A percentile compares a stretch with the other conserved stretches of the same genome.
These are phyloP conservation scores for Penicillium sp. DNA, from an alignment of 2,329 filamentous ascomycete species.

Conservation along the genomic window DNA sequence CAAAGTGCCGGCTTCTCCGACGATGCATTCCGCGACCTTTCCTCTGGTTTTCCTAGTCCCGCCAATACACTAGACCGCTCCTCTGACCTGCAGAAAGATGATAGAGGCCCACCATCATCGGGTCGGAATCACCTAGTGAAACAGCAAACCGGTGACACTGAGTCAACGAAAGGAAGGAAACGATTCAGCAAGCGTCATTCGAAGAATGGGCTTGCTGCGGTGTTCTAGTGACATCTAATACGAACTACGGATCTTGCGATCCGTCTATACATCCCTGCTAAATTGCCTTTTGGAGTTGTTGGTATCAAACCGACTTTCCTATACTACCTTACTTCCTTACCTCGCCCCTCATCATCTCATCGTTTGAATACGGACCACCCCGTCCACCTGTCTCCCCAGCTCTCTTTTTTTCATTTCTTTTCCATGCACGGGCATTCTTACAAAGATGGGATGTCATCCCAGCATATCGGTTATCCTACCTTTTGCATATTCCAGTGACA, in stretches of 20 bases:
- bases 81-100: constrained; percentile 41
- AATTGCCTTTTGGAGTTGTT: not conserved
- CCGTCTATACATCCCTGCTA: not conserved
- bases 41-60: constrained; percentile 69
- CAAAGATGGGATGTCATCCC: constrained; percentile 11
- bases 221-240: constrained; percentile 58
- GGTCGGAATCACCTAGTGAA: constrained; percentile 49
- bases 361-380: not conserved
- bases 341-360: not conserved
- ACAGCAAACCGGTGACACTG: constrained; percentile 47
- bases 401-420: constrained; percentile 5
- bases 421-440: constrained; percentile 3
- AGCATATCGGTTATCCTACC: constrained; percentile 24
- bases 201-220: constrained; percentile 87
- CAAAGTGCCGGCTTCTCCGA: constrained; percentile 64
- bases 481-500: constrained; percentile 28
- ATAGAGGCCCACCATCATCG: constrained; percentile 31
- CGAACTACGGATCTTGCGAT: constrained; percentile 12
- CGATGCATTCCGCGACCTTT: constrained; percentile 66
- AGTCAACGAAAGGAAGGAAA: constrained; percentile 60
- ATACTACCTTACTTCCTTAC: not conserved
- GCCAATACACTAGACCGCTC: constrained; percentile 46
- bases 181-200: constrained; percentile 89
- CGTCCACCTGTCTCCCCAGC: not conserved
- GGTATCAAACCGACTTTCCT: not conserved